These are phyloP conservation scores for Talaromyces islandicus DNA, from an alignment of 2,329 filamentous ascomycete species.

Conservation along the genomic window DNA sequence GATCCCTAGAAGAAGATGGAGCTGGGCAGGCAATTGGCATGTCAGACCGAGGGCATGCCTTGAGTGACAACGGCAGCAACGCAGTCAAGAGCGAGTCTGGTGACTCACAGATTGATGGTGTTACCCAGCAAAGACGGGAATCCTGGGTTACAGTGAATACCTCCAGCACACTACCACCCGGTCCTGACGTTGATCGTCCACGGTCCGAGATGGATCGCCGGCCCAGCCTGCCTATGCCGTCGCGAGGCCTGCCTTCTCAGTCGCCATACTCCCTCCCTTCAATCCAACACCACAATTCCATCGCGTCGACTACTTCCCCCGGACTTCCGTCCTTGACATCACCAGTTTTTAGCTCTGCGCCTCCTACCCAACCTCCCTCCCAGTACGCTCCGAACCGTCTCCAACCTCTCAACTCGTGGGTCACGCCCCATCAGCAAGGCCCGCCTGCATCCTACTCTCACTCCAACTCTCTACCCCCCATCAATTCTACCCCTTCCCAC, in stretches of 20 bases:
- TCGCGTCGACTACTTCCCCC: conserved; percentile 23
- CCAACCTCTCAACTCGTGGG: conserved; percentile 36
- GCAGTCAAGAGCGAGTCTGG: conserved; percentile 35
- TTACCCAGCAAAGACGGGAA: conserved; percentile 27
- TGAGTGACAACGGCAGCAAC: conserved; percentile 35
- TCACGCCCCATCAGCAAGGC: conserved; percentile 18
- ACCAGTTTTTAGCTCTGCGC: conserved; percentile 16
- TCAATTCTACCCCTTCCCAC: conserved; percentile 26
- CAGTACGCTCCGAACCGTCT: conserved; percentile 28
- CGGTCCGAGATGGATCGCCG: conserved; percentile 18
- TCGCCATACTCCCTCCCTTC: conserved; percentile 29
- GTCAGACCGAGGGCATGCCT: conserved; percentile 16
- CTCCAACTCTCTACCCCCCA: conserved; percentile 33
- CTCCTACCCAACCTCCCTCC: conserved; percentile 19
- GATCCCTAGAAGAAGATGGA: conserved; percentile 28
- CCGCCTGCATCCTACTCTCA: conserved; percentile 27
- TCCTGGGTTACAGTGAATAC: conserved; percentile 38
- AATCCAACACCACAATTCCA: conserved; percentile 19
- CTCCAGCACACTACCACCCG: conserved; percentile 3
- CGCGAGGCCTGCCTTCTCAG: conserved; percentile 20
- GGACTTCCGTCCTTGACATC: conserved; percentile 27
- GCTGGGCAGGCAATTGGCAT: conserved; percentile 12
- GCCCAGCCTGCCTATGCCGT: conserved; percentile 33
- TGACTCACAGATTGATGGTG: conserved; percentile 25
- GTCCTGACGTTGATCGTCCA: conserved; percentile 4